Conservation (phyloP, 2,329 filamentous ascomycete genomes). For the Hymenoscyphus albidus region DNA sequence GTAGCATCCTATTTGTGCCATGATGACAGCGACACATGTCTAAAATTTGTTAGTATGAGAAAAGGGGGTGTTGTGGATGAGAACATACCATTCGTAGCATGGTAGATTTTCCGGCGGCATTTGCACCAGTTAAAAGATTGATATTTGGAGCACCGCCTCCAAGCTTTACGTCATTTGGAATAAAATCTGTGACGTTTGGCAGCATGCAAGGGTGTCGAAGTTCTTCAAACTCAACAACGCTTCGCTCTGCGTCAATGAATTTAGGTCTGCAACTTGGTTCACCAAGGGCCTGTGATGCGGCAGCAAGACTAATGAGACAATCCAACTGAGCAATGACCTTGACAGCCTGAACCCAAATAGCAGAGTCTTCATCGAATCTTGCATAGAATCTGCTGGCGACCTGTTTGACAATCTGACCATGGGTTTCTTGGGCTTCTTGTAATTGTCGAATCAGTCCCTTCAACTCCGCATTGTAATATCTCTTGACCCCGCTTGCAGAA, state of each 20-base stretch:
- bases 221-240: conserved; percentile 86
- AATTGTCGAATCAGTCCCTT: conserved; percentile 78
- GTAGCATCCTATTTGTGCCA: conserved; percentile 94
- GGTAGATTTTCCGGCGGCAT: conserved; percentile 96
- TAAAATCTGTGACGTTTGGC: conserved; percentile 86
- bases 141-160: conserved; percentile 81
- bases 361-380: conserved; percentile 84
- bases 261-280: conserved; percentile 81
- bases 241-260: conserved; percentile 83
- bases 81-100: conserved; percentile 80
- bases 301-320: conserved; percentile 89
- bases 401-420: conserved; percentile 85
- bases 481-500: conserved; percentile 81
- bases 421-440: conserved; percentile 91
- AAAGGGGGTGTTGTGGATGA: not conserved
- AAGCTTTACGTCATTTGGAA: conserved; percentile 87
- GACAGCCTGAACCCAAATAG: conserved; percentile 82
- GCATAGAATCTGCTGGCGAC: conserved; percentile 78
- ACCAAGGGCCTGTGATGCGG: conserved; percentile 78
- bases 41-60: conserved; percentile 36
- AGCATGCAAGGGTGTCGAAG: conserved; percentile 94
- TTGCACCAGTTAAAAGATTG: conserved; percentile 88
- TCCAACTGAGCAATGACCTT: conserved; percentile 89
- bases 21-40: conserved; percentile 94
- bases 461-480: conserved; percentile 88